Evolutionary conservation across 176 grass and related monocot species (phyloP).

Genomic region (Oryza brachyantha): DNA sequence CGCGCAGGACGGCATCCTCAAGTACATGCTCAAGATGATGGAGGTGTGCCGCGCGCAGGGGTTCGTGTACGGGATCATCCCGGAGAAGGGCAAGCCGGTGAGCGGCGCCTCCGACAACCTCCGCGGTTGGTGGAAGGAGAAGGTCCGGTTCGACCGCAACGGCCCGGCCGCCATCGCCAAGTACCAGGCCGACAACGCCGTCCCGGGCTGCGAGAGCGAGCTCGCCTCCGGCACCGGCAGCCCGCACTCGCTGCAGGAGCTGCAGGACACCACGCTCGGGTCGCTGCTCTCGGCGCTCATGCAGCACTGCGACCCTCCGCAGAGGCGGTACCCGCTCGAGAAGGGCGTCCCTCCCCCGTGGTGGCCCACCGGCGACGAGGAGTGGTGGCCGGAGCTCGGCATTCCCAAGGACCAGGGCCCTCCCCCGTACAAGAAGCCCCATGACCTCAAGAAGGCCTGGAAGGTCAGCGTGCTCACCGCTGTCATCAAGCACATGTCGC

Average conservation of each 20-base stretch:
- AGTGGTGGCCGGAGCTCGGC: constrained; percentile 76
- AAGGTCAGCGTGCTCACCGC: constrained; percentile 97
- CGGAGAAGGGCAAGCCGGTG: constrained; percentile 98
- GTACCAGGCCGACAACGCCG: constrained; percentile 68
- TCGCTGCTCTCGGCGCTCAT: constrained; percentile 93
- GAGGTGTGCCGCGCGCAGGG: constrained; percentile 94
- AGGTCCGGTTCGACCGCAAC: constrained; percentile 95
- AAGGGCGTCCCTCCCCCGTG: constrained; percentile 88
- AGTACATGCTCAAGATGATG: constrained; percentile 99
- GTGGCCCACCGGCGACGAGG: constrained; percentile 82
- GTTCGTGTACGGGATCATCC: constrained; percentile 97
- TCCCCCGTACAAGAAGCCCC: constrained; percentile 94
- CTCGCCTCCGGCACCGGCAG: constrained; percentile 35
- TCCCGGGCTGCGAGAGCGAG: constrained; percentile 62
- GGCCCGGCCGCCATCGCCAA: constrained; percentile 92
- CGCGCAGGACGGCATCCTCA: constrained; percentile 95
- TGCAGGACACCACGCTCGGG: constrained; percentile 93
- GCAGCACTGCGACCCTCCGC: constrained; percentile 97
- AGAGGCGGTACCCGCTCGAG: constrained; percentile 89
- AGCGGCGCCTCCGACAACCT: constrained; percentile 96
- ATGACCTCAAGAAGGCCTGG: constrained; percentile 98
- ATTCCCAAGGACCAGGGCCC: constrained; percentile 76
- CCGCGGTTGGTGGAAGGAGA: constrained; percentile 97
- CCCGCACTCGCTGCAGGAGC: constrained; percentile 78
- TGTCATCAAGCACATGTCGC: constrained; percentile 98